Conservation (phyloP, 208 protist species). For the Leishmania mexicana region DNA sequence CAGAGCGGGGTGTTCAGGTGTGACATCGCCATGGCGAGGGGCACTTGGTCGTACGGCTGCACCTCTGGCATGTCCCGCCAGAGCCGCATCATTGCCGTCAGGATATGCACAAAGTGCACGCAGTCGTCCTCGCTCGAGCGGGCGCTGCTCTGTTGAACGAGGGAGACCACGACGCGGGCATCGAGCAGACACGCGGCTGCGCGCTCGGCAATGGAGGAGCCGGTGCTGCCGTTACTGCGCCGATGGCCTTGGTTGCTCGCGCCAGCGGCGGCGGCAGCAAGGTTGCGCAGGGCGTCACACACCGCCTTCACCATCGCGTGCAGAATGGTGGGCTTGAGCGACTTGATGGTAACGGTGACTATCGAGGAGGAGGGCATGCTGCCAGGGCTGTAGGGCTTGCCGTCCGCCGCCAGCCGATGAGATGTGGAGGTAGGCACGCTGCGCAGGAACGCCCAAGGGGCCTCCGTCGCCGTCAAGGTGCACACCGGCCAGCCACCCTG, state of each 20-base stretch:
- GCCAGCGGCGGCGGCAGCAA: background rate
- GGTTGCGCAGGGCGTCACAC: conserved; percentile 18
- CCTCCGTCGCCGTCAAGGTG: conserved; percentile 12
- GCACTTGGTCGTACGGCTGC: conserved; percentile 58
- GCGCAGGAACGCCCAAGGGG: conserved; percentile 36
- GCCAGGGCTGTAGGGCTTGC: conserved; percentile 1
- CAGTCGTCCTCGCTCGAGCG: conserved; percentile 31
- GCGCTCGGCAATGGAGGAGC: conserved; percentile 12
- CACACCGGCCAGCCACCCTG: conserved; percentile 74
- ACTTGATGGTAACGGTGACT: conserved; percentile 34
- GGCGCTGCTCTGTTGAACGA: conserved; percentile 40
- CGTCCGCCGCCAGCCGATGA: conserved; percentile 12
- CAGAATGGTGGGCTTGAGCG: conserved; percentile 31
- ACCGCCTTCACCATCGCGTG: conserved; percentile 30
- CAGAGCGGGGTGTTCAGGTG: conserved; percentile 70
- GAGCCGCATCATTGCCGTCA: conserved; percentile 61
- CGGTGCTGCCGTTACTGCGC: background rate
- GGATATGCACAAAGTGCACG: conserved; percentile 55
- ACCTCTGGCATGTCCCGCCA: conserved; percentile 63
- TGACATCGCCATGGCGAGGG: conserved; percentile 72
- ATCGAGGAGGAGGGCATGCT: conserved; percentile 21
- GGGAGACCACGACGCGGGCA: conserved; percentile 52
- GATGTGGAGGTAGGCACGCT: conserved; percentile 19
- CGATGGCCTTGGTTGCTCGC: background rate
- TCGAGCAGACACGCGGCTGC: conserved; percentile 56